Evolutionary conservation across 768 basidiomycete species (phyloP), one percentile per base, ranked within the genome.

Genomic region (Cubamyces sp.): DNA sequence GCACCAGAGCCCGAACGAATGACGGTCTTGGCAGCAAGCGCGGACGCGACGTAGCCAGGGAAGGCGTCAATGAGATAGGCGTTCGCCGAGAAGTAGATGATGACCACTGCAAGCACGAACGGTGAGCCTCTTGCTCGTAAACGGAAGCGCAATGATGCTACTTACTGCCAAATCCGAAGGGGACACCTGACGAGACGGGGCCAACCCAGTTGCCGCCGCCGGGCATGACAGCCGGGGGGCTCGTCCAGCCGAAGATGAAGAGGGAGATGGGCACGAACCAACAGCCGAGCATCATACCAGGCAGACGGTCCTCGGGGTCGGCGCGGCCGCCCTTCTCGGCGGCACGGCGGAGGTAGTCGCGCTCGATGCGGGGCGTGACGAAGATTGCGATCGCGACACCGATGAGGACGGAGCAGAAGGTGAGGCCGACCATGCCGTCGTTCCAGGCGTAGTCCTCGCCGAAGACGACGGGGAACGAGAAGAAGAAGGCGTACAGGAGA

Each of bases 211-310:
- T 70, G 11, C 74, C 76, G 40, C 74, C 75, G 2, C 72, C 72
- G 28, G 77, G 74, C 43, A 68, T 54, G 58, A 75, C 73, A 37
- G 64, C 63, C 14, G 73, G 74, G n/a, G 77, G 76, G 34, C 71
- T 70, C n/a, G 77, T 77, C 77, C 77, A 78, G 45, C 76, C 77
- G 62, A 81, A 76, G 71, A 77, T 76, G 73, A 81, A 79, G 49
- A 79, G 68, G 4, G 76, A 72, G 56, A 74, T 60, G 54, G 76
- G 69, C 30, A 78, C 69, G 62, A 77, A 75, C 42, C 74, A 74
- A 28, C 71, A 73, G 15, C 74, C 76, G 47, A 78, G 58, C 71
- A 79, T 77, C 69, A 77, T 76, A 8, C 76, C 76, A 53, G 68
- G 61, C 30, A 78, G 68, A 57, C 79, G 74, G 50, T 78, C 77